phyloP scores from a whole-genome alignment of 352 stramenopile genomes.

The Pythium grandisporangium region DNA sequence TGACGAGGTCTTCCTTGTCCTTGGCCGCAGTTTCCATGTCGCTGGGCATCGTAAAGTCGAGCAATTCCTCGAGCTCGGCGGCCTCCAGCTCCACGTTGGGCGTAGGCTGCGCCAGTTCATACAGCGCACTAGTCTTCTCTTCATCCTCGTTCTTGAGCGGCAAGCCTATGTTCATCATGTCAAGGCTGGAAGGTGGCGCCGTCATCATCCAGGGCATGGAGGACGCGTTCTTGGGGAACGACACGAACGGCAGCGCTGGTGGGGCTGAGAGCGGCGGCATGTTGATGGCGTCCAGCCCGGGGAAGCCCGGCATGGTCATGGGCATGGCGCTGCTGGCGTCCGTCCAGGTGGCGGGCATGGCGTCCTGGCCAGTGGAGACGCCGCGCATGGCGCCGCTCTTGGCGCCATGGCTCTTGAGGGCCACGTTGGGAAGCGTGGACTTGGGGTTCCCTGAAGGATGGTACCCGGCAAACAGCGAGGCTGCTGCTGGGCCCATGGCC shows the following conservation, averaged over 20 bases:
- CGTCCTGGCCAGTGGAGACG: slow-evolving; percentile 1
- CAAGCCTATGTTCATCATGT: slow-evolving; percentile 33
- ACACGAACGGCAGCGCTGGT: slow-evolving; percentile 58
- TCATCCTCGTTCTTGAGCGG: slow-evolving; percentile 28
- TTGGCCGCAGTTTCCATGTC: slow-evolving; percentile 42
- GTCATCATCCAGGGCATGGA: slow-evolving; percentile 38
- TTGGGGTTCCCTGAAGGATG: slow-evolving; percentile 38
- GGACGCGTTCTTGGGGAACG: slow-evolving; percentile 50
- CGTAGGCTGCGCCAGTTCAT: neutral
- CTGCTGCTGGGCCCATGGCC: slow-evolving; percentile 62
- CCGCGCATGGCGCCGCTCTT: slow-evolving; percentile 9
- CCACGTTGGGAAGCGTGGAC: too few relatives aligned
- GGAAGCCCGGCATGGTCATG: slow-evolving; percentile 12
- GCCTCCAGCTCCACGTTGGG: slow-evolving; percentile 40
- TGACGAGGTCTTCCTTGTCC: slow-evolving; percentile 67
- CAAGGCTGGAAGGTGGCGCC: too few relatives aligned
- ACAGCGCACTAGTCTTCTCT: slow-evolving; percentile 19
- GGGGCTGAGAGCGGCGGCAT: slow-evolving; percentile 57
- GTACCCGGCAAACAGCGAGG: slow-evolving; percentile 69
- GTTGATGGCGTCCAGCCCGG: slow-evolving; percentile 27
- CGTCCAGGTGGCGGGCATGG: slow-evolving; percentile 15
- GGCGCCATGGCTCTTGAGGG: too few relatives aligned
- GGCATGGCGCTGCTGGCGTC: slow-evolving; percentile 15
- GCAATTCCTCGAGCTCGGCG: slow-evolving; percentile 59
- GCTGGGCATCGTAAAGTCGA: slow-evolving; percentile 67